Conservation (phyloP, 2,329 filamentous ascomycete species). For the Catunica adiposa region DNA sequence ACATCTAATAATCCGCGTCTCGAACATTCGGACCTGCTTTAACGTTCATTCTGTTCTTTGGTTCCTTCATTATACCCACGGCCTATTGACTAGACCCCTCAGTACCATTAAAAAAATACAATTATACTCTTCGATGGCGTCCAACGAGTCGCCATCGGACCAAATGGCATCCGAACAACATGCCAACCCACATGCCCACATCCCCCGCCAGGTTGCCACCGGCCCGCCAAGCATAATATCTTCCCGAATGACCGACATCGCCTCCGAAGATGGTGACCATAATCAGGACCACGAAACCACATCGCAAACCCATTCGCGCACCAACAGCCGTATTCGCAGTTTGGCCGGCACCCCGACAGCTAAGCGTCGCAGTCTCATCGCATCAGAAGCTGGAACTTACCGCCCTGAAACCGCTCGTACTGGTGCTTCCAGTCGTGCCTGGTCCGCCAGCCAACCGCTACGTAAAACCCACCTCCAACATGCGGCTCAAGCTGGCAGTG, state of each 20-base stretch:
- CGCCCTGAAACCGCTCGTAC: constrained; percentile 39
- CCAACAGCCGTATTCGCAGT: constrained; percentile 7
- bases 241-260: constrained; percentile 53
- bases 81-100: neutral
- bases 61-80: neutral
- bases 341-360: constrained; percentile 19
- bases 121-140: constrained; percentile 22
- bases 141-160: constrained; percentile 19
- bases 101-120: neutral
- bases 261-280: constrained; percentile 37
- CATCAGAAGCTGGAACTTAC: constrained; percentile 28
- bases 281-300: constrained; percentile 22
- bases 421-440: constrained; percentile 32
- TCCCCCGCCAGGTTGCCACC: constrained; percentile 26
- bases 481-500: constrained; percentile 26
- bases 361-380: constrained; percentile 25
- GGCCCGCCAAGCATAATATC: constrained; percentile 51
- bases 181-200: constrained; percentile 19
- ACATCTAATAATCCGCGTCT: neutral
- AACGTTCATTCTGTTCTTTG: neutral
- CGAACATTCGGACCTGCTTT: neutral
- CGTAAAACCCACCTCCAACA: constrained; percentile 35
- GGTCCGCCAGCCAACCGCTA: constrained; percentile 39
- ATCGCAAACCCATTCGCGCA: constrained; percentile 5
- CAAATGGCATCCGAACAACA: neutral